Percentiles rank a stretch among this genome's conserved stretches.
These are phyloP conservation scores for Dissophora ornata DNA, from an alignment of 192 early-diverging fungal genomes.

Conservation along the genomic window DNA sequence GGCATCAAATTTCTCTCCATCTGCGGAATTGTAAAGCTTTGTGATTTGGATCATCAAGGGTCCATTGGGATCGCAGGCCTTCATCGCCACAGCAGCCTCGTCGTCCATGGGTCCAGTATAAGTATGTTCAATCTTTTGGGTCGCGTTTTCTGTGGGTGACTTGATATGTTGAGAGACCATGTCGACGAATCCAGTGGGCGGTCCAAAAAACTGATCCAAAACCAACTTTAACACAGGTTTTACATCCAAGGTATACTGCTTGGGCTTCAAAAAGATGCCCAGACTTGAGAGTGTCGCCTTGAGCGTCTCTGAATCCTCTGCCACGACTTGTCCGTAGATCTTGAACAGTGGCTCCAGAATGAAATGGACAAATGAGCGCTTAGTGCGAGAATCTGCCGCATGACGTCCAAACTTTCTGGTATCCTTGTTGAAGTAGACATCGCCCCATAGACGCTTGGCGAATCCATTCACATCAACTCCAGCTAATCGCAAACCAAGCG, in stretches of 20 bases:
- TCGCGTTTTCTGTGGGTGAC: slow-evolving; percentile 84
- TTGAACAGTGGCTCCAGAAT: slow-evolving; percentile 97
- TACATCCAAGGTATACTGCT: slow-evolving; percentile 82
- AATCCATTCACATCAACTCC: slow-evolving; percentile 82
- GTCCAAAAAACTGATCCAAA: slow-evolving; percentile 91
- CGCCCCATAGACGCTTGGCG: slow-evolving; percentile 95
- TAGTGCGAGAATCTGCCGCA: slow-evolving; percentile 63
- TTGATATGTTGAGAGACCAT: slow-evolving; percentile 85
- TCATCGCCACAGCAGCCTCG: slow-evolving; percentile 75
- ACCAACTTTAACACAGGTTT: slow-evolving; percentile 88
- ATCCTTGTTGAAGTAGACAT: slow-evolving; percentile 89
- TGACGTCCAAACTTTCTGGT: slow-evolving; percentile 85
- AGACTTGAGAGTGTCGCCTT: slow-evolving; percentile 77
- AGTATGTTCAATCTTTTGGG: slow-evolving; percentile 65
- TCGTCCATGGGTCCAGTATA: slow-evolving; percentile 74
- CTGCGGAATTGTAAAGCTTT: slow-evolving; percentile 90
- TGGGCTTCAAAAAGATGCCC: slow-evolving; percentile 85
- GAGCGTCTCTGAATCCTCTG: slow-evolving; percentile 79
- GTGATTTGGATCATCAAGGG: slow-evolving; percentile 93
- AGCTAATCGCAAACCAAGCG: slow-evolving; percentile 21
- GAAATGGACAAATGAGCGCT: slow-evolving; percentile 96
- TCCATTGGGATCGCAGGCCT: slow-evolving; percentile 84
- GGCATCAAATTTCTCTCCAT: slow-evolving; percentile 87
- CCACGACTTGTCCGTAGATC: slow-evolving; percentile 86
- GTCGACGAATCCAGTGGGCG: slow-evolving; percentile 87